Base-by-base conservation (phyloP, 208 protist genomes). In the Crithidia mellificae region DNA sequence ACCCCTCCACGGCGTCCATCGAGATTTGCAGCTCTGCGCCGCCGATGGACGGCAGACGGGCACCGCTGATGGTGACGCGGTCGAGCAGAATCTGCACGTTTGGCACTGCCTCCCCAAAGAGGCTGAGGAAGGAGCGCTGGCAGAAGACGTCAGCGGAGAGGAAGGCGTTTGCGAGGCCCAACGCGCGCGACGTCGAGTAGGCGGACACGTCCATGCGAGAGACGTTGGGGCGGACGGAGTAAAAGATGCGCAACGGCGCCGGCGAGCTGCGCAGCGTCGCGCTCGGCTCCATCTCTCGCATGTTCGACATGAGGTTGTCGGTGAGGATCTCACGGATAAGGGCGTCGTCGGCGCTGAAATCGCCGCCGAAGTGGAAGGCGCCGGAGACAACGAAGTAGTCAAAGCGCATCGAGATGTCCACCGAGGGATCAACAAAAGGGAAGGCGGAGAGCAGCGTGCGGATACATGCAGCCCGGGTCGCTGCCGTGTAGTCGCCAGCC, bases 321-420 rank as follows among this genome's bases (percentile, higher is more conserved):
- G 74, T 20, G 17, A 75, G 68, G 12, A 94, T 91, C 43, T 92
- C 79, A 5, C 74, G 46, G 12, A 80, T 56, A 15, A 95, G 72
- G 25, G 75, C 63, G 61, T 95, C 90, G 3, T 82, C 66, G 14
- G 47, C 61, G n/a, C 63, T 79, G 50, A 84, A 88, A 47, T 78
- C 76, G 52, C 63, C 71, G 22, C 75, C 80, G 20, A 78, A 94
- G 51, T 85, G 78, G 57, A 95, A 91, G 61, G 62, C 62, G 19
- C 87, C 84, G 3, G 80, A 81, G 6, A 87, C 78, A 22, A 95
- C 56, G 57, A 90, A 57, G 64, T 92, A 95, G 62, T 95, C 90
- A 56, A 91, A 92, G 9, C 84, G 70, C n/a, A 71, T 59, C 17
- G 61, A 72, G 43, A 88, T 69, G 49, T 92, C 90, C 50, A 92